Base-by-base conservation (phyloP, 495 filamentous ascomycete species). In the Penicillium turbatum region DNA sequence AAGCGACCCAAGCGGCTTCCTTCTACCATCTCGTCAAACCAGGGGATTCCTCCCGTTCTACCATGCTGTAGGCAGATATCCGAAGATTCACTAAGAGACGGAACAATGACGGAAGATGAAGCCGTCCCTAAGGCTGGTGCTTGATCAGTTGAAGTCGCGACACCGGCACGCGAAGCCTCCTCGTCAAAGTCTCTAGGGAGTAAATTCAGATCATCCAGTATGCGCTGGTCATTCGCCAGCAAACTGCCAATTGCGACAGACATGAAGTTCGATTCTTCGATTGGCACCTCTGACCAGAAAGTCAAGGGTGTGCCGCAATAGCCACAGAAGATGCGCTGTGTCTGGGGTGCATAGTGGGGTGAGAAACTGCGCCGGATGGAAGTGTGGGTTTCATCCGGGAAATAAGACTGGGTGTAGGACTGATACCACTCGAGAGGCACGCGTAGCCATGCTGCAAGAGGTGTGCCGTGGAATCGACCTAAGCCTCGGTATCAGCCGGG, bases 221-320 rank as follows among this genome's bases (percentile, higher is more conserved):
- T 72, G 7, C 75, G 76, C 56, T 93, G 71, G 61, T 92, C 86
- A 24, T 85, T 79, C 2, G 74, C 75, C 8, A 73, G 59, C 41
- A 96, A 72, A 56, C 83, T 89, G 5, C 86, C 86, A 26, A 96
- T 75, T 3, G 89, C 83, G 39, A 95, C 68, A 26, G 78, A 80
- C 64, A 96, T 88, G 56, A 77, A 90, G 11, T 91, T 82, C 6
- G 84, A 84, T 61, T 92, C 87, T 31, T 75, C 78, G 0, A 56
- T 64, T 1, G 87, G 85, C 11, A 79, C 61, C 63, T 95, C 90
- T 45, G 82, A 83, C 90, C 90, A 95, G 56, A 84, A 86, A 0
- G 82, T 84, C 37, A 96, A 72, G 5, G 84, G 85, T 2, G 89
- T 92, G 16, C 91, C 91, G 64, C 91, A 95, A 72, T 87, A 92